A percentile compares a stretch with the other conserved stretches of the same genome.
Evolutionary conservation across 768 basidiomycete genomes (phyloP).

Genomic region (Amyloporia xantha): DNA sequence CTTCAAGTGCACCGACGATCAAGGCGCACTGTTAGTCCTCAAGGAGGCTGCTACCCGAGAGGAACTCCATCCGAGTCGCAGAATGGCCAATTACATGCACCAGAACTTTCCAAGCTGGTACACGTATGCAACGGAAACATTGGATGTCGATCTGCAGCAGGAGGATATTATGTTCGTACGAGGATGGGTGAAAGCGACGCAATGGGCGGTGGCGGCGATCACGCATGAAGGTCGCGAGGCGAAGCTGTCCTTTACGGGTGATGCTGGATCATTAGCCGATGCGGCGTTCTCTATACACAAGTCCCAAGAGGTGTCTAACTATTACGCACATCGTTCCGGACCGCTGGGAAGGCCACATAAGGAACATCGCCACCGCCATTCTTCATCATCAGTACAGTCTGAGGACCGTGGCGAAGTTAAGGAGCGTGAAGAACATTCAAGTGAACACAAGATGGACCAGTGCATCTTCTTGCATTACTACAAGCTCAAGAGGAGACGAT

Average conservation of each 20-base stretch:
- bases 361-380: background rate
- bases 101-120: constrained; percentile 7
- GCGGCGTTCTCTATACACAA: constrained; percentile 3
- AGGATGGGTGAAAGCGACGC: constrained; percentile 12
- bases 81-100: constrained; percentile 7
- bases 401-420: background rate
- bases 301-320: background rate
- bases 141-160: background rate
- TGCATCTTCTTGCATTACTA: constrained; percentile 14
- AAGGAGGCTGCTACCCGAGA: background rate
- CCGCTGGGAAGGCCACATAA: background rate
- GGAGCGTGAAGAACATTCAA: background rate
- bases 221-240: constrained; percentile 1
- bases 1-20: constrained; percentile 11
- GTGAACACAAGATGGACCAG: constrained; percentile 3
- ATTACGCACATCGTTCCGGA: background rate
- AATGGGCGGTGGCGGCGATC: constrained; percentile 14
- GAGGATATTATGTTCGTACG: constrained; percentile 11
- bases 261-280: background rate
- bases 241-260: constrained; percentile 4
- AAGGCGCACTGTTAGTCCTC: constrained; percentile 16
- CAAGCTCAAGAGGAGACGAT: constrained; percentile 8
- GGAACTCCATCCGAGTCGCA: constrained; percentile 1
- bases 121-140: constrained; percentile 1
- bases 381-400: background rate